Base-by-base conservation (phyloP, 2,329 filamentous ascomycete species). In the Talaromyces sp. region DNA sequence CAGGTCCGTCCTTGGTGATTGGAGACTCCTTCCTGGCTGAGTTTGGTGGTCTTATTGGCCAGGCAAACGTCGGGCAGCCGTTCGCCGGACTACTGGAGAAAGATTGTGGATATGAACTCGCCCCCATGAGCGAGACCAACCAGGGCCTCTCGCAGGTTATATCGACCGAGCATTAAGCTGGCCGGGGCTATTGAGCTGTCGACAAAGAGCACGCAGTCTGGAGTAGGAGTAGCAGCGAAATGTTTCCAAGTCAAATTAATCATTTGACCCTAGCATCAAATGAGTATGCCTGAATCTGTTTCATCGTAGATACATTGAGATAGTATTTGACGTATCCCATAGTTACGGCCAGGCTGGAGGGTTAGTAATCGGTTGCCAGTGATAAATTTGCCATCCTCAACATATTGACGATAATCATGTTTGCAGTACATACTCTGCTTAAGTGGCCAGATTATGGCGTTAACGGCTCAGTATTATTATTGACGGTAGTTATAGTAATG, bases 71-170 rank as follows among this genome's bases (percentile, higher is more conserved):
- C 50, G 50, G 50, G 23, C 28, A 37, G 50, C 50, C 28, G 31
- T 54, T 54, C 50, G 18, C 50, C 50, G 50, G 50, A 21, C 31
- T 35, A 35, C 9, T 54, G 28, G 50, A 54, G 50, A 35, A 35
- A 54, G 50, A 35, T 54, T 54, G 50, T 54, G 50, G 50, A 54
- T 54, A 35, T 37, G 50, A 54, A 35, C 35, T 54, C 28, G 28
- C 46, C 46, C 46, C 46, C 46, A n/a, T 50, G 46, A 31, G 25
- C n/a, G 25, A 50, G 16, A 31, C 46, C 25, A 50, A 50, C 25
- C 25, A 50, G 25, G 46, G 3, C 46, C 28, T 6, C n/a, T 31
- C 25, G 46, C 28, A 54, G n/a, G 8, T 35, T 35, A 52, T 31
- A 18, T 54, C 21, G 48, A 28, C n/a, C 48, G 28, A 35, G 48